Conservation (phyloP, 495 filamentous ascomycete species). For the Diplogelasinospora grovesii region DNA sequence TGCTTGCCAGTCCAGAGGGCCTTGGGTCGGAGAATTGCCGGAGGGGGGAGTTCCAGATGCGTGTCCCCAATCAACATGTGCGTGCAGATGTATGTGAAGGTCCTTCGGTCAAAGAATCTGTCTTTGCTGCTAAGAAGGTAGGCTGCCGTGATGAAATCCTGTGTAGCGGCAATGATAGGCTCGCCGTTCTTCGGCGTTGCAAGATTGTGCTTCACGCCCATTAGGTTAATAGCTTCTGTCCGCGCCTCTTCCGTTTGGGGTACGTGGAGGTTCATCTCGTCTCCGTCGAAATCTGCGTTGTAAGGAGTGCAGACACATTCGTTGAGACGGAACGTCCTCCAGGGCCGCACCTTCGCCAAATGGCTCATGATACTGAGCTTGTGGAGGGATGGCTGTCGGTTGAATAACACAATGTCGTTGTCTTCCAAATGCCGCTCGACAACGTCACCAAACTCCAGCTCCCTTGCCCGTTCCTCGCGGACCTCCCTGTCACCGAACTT, state of each 20-base stretch:
- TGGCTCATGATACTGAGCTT: constrained; percentile 97
- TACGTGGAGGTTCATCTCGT: constrained; percentile 99
- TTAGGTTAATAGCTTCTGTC: constrained; percentile 90
- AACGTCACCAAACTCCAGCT: constrained; percentile 74
- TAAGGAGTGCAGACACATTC: constrained; percentile 98
- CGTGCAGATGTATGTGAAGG: constrained; percentile 81
- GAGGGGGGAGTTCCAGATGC: constrained; percentile 78
- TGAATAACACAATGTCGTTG: constrained; percentile 95
- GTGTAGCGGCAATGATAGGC: constrained; percentile 95
- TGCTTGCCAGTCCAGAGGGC: constrained; percentile 97
- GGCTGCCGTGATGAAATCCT: constrained; percentile 96
- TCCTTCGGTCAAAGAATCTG: constrained; percentile 77
- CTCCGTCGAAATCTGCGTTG: constrained; percentile 99
- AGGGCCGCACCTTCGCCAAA: constrained; percentile 84
- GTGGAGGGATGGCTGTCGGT: constrained; percentile 94
- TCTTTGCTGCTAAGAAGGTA: constrained; percentile 91
- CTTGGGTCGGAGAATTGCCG: constrained; percentile 77
- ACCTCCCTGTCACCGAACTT: constrained; percentile 53
- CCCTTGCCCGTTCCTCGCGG: constrained; percentile 56
- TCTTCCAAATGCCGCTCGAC: constrained; percentile 95
- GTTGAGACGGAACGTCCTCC: constrained; percentile 94
- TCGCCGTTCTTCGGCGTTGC: constrained; percentile 95
- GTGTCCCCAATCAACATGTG: constrained; percentile 85
- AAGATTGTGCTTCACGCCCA: constrained; percentile 97
- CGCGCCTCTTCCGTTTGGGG: constrained; percentile 94